Base-by-base conservation (phyloP, 2,329 filamentous ascomycete genomes). In the Coniochaeta hoffmannii region DNA sequence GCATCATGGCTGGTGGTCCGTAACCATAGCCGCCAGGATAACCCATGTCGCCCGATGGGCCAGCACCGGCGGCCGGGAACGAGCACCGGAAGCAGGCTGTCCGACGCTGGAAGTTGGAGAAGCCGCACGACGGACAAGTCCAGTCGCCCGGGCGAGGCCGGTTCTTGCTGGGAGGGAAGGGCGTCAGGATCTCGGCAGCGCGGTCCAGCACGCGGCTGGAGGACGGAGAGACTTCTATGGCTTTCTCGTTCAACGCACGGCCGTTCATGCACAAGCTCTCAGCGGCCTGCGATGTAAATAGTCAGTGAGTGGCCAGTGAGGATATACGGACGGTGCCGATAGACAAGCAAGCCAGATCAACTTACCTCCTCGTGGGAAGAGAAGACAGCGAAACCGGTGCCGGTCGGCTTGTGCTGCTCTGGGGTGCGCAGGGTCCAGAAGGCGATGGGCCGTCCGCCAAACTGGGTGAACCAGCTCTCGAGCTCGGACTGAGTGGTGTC, bases 261-360 rank as follows among this genome's bases (percentile, higher is more conserved):
- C 94, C 94, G 67, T 99, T 99, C 94, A 99, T 99, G 77, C 94
- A 97, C 57, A 99, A 82, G 72, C 90, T 96, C 72, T 99, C 94
- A 52, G 94, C 94, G 64, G 94, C 94, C 93, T 96, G 50, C 10
- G 19, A 64, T 17, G 17, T 31, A 30, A 36, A 19, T 56, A 17
- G 35, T 50, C 50, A 15, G 52, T n/a, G 2, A 50, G 28, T 50
- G 24, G 12, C 46, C 24, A 26, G 30, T 31, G 8, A 38, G 31
- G 10, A 46, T 30, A 19, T 32, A 19, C 32, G 19, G 4, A 34
- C 26, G 53, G 41, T 3, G 44, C 17, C n/a, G 31, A 46, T 19
- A 17, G n/a, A 30, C 41, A 6, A 7, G 26, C 4, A 41, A 58
- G 49, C 32, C 24, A 53, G 51, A 54, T 28, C 12, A 56, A 78